Conservation (phyloP, 2,329 filamentous ascomycete genomes). For the Botrytis fragariae region DNA sequence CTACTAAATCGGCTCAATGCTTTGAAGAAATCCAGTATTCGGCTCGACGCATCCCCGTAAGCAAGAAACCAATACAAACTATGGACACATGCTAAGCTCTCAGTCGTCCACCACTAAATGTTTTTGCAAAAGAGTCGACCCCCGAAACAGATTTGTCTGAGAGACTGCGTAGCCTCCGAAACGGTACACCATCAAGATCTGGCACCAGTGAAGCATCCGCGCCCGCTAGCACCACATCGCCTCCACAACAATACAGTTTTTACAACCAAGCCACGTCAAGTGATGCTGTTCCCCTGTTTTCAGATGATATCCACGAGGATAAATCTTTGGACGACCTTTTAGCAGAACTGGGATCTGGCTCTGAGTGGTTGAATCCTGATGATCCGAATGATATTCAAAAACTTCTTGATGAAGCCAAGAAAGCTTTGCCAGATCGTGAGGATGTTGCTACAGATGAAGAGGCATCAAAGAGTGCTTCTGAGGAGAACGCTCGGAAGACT, state of each 20-base stretch:
- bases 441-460: neutral
- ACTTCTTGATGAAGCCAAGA: constrained; percentile 34
- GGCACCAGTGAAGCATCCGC: constrained; percentile 21
- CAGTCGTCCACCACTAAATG: constrained; percentile 22
- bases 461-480: neutral
- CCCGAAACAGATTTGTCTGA: constrained; percentile 35
- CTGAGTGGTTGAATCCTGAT: constrained; percentile 35
- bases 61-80: neutral
- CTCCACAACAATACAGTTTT: constrained; percentile 4
- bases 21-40: constrained; percentile 36
- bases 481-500: constrained; percentile 32
- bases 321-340: constrained; percentile 36
- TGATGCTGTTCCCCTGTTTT: constrained; percentile 23
- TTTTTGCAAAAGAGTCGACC: constrained; percentile 22
- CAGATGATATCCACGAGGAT: constrained; percentile 28
- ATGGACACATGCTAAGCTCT: constrained; percentile 27
- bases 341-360: constrained; percentile 33
- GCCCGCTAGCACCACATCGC: constrained; percentile 1
- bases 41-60: constrained; percentile 33
- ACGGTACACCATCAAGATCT: constrained; percentile 28
- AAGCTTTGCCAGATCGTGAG: constrained; percentile 25
- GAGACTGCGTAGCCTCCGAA: constrained; percentile 35
- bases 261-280: neutral
- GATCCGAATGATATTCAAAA: constrained; percentile 35
- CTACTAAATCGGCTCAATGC: constrained; percentile 37